Evolutionary conservation across 306 rosid species (phyloP).

Genomic region (Hylodesmum podocarpum): DNA sequence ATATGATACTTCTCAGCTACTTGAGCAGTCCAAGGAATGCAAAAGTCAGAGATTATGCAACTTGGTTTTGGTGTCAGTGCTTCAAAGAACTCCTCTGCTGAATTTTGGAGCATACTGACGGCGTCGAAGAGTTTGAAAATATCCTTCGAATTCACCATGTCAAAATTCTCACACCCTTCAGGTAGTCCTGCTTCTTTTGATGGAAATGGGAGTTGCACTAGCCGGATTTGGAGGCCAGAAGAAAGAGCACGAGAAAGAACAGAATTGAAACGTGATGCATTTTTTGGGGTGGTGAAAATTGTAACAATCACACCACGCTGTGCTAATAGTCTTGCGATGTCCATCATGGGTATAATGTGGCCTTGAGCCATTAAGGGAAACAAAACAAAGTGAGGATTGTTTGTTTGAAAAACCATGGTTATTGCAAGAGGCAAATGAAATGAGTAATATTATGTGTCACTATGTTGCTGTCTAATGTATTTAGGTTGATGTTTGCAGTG

Average conservation of each 20-base stretch:
- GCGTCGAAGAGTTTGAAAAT: constrained; percentile 8
- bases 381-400: constrained; percentile 25
- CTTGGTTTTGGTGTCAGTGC: constrained; percentile 39
- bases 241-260: constrained; percentile 35
- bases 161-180: constrained; percentile 49
- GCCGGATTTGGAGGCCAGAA: constrained; percentile 30
- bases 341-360: constrained; percentile 42
- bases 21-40: constrained; percentile 57
- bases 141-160: constrained; percentile 33
- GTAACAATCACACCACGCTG: constrained; percentile 40
- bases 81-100: constrained; percentile 36
- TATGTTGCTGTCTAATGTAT: neutral
- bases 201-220: constrained; percentile 27
- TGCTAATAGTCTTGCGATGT: constrained; percentile 44
- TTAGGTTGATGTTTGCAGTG: neutral
- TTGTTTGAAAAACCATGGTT: constrained; percentile 31
- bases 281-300: constrained; percentile 44
- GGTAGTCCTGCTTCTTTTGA: constrained; percentile 49
- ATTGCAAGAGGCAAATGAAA: neutral
- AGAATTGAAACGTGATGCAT: constrained; percentile 33
- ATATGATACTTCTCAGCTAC: constrained; percentile 41
- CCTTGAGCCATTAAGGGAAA: constrained; percentile 44
- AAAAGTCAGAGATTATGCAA: constrained; percentile 58
- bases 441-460: neutral
- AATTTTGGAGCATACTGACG: constrained; percentile 24